Percentiles rank a stretch among this genome's conserved stretches.
Evolutionary conservation across 805 yeast species (phyloP).

Genomic region (Candida oleophila): DNA sequence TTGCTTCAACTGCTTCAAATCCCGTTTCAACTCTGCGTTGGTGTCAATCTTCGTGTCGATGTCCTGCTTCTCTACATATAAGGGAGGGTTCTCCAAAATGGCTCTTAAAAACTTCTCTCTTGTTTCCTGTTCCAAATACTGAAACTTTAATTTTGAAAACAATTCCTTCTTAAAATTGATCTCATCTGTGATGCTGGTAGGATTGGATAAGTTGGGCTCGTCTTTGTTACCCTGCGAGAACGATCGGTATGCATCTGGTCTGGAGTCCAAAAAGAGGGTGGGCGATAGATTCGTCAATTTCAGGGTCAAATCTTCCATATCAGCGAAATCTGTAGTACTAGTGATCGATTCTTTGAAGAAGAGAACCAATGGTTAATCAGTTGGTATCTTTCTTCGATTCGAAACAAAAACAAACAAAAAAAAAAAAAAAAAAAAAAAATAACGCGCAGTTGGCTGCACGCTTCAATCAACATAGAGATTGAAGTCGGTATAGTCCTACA

Average conservation of each 20-base stretch:
- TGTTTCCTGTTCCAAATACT: conserved; percentile 70
- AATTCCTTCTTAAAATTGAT: conserved; percentile 37
- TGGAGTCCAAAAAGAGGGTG: neutral
- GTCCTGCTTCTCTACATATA: conserved; percentile 30
- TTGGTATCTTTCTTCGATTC: neutral
- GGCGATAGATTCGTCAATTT: conserved; percentile 3
- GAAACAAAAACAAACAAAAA: neutral
- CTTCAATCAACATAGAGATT: no score
- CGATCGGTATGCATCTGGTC: neutral
- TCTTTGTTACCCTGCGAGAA: neutral
- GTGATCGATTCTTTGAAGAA: no score
- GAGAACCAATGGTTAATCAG: no score
- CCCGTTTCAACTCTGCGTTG: conserved; percentile 20
- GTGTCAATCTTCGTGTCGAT: conserved; percentile 25
- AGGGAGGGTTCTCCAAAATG: conserved; percentile 36
- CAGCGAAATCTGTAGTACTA: no score
- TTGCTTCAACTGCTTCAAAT: conserved; percentile 23
- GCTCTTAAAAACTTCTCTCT: conserved; percentile 63
- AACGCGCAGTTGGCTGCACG: neutral
- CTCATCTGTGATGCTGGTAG: conserved; percentile 33
- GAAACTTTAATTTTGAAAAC: conserved; percentile 57
- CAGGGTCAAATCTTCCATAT: neutral
- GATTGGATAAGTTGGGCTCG: conserved; percentile 18
- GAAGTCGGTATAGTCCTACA: no score
- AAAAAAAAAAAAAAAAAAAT: neutral